Evolutionary conservation across 805 yeast species (phyloP).

Genomic region (Candida peoriensis): DNA sequence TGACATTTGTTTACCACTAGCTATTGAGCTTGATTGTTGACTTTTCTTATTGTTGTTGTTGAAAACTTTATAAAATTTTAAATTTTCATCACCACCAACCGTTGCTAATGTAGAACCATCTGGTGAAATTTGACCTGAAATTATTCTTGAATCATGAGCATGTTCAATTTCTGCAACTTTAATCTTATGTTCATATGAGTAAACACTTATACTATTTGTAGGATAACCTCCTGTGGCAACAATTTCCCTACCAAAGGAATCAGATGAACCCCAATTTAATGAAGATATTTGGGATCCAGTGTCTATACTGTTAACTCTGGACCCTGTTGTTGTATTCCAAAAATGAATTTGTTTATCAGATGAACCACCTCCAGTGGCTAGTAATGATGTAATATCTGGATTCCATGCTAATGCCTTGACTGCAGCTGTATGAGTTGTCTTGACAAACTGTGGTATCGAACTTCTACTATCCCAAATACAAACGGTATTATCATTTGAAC

Average conservation of each 20-base stretch:
- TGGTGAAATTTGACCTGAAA: constrained; percentile 80
- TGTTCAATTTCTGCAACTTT: constrained; percentile 81
- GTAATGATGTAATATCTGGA: constrained; percentile 72
- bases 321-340: constrained; percentile 93
- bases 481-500: constrained; percentile 92
- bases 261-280: constrained; percentile 80
- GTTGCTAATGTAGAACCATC: constrained; percentile 90
- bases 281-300: constrained; percentile 96
- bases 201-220: constrained; percentile 73
- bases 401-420: constrained; percentile 95
- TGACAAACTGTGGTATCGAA: constrained; percentile 62
- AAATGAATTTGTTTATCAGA: constrained; percentile 84
- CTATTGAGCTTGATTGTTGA: constrained; percentile 26
- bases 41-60: constrained; percentile 42
- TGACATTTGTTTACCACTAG: constrained; percentile 41
- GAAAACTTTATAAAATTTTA: constrained; percentile 91
- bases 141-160: constrained; percentile 88
- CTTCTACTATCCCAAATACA: constrained; percentile 89
- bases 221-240: constrained; percentile 96
- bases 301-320: constrained; percentile 78
- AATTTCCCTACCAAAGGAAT: constrained; percentile 71
- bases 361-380: constrained; percentile 98
- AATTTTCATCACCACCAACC: constrained; percentile 92
- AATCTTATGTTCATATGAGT: constrained; percentile 79
- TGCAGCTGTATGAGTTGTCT: constrained; percentile 85